Base-by-base conservation (phyloP, 345 rosid genomes). In the Eucalyptus cloeziana region DNA sequence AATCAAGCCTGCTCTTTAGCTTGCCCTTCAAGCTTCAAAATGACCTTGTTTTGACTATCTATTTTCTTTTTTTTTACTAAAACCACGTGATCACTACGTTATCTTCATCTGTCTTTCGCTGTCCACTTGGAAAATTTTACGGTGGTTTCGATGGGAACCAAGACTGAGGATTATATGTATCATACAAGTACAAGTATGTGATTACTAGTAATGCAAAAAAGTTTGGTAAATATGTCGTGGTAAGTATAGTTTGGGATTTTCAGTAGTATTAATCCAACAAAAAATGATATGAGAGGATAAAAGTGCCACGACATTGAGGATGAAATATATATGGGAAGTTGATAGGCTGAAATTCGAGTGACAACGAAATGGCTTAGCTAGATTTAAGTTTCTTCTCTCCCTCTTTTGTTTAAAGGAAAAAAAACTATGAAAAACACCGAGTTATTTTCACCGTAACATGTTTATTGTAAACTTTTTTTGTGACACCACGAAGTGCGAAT, bases 371-470 rank as follows among this genome's bases (percentile, higher is more conserved):
- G 22, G 13, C 45, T 71, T 33, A 19, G 81, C 8, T 33, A 10
- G 13, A 71, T 71, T 33, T 37, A 27, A 1, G 15, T 13, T 27
- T 13, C 16, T 30, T 62, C 16, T 30, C 4, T 27, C 7, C 12
- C 3, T 51, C 3, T 51, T 51, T 7, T 16, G n/a, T n/a, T n/a
- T n/a, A n/a, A 3, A 19, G 7, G 58, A 10, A 19, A 19, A 52
- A 52, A 7, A 19, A 4, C 45, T 52, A 52, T 19, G 24, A 52
- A 52, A 52, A 52, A 7, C 58, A 52, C 24, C 24, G 1, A 52
- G 2, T 56, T 56, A 24, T 56, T 0, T 56, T 56, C 12, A 22
- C 2, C 2, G 0, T 54, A 27, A 54, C 27, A 54, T 0, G 12
- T 54, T 54, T 54, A 54, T 52, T 52, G 56, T 19, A 19, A 52